These are phyloP conservation scores for Handroanthus guayacan DNA, from an alignment of 257 asterid genomes.

Conservation along the genomic window DNA sequence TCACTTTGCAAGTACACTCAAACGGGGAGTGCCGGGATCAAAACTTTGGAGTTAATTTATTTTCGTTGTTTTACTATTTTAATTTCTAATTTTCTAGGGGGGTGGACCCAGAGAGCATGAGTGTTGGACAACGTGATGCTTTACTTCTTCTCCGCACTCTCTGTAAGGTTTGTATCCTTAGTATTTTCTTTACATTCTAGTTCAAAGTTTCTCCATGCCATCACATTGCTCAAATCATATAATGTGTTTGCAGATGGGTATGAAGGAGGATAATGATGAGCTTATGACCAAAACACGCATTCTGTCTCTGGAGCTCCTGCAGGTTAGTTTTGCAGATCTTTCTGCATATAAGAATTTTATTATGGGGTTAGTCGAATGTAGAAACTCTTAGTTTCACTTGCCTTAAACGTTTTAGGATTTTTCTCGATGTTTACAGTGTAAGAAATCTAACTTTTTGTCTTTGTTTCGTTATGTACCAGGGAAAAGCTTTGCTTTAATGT, in stretches of 20 bases:
- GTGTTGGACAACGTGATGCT: constrained; percentile 87
- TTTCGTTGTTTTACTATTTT: constrained; percentile 33
- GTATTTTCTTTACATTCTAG: constrained; percentile 30
- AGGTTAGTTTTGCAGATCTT: constrained; percentile 58
- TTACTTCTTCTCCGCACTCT: constrained; percentile 95
- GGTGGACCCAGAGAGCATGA: constrained; percentile 71
- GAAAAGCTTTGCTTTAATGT: constrained; percentile 11
- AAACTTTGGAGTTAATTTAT: constrained; percentile 29
- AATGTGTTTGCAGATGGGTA: constrained; percentile 82
- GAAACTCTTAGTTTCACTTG: constrained; percentile 16
- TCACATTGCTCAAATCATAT: constrained; percentile 38
- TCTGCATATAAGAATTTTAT: constrained; percentile 29
- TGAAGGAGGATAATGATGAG: constrained; percentile 97
- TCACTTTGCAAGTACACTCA: constrained; percentile 23
- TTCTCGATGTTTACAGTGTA: constrained; percentile 12
- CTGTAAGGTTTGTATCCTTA: constrained; percentile 82
- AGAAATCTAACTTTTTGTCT: constrained; percentile 17
- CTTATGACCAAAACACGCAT: constrained; percentile 87
- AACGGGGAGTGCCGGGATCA: constrained; percentile 32
- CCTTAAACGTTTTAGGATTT: constrained; percentile 28
- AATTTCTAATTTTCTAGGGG: constrained; percentile 60
- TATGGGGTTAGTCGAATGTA: constrained; percentile 28
- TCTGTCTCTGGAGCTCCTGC: constrained; percentile 96
- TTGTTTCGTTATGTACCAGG: constrained; percentile 12
- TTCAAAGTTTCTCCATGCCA: constrained; percentile 37